Evolutionary conservation across 495 filamentous ascomycete genomes (phyloP).

Genomic region (Collariella sp.): DNA sequence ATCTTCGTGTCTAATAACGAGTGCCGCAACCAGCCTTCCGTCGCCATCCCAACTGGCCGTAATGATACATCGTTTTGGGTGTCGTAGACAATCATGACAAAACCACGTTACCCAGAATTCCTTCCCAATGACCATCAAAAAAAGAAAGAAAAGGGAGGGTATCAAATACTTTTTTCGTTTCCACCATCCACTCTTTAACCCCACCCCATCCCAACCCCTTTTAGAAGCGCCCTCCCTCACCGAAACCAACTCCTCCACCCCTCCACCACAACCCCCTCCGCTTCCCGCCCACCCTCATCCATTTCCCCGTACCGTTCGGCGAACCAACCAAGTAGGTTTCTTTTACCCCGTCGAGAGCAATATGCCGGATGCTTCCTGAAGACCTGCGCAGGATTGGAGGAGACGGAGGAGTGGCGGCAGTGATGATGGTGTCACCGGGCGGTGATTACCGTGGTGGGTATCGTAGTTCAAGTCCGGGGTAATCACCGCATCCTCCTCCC

Average conservation of each 20-base stretch:
- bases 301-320: constrained; percentile 22
- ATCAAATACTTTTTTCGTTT: constrained; percentile 12
- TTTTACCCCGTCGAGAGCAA: no score
- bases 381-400: not conserved
- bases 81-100: no score
- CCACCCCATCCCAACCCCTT: not conserved
- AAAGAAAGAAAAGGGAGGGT: constrained; percentile 7
- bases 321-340: not conserved
- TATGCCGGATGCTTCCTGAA: constrained; percentile 14
- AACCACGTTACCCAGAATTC: not conserved
- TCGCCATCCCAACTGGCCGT: no score
- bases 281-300: constrained; percentile 27
- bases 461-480: no score
- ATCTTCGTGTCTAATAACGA: no score
- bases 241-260: constrained; percentile 38
- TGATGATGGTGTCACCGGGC: no score
- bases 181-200: not conserved
- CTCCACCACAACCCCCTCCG: constrained; percentile 34
- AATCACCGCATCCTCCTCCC: no score
- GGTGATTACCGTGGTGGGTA: no score
- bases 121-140: constrained; percentile 3
- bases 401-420: no score
- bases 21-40: no score
- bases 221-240: constrained; percentile 4
- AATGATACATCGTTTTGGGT: no score